Evolutionary conservation across 495 filamentous ascomycete species (phyloP).

Genomic region (Daldinia concentrica): DNA sequence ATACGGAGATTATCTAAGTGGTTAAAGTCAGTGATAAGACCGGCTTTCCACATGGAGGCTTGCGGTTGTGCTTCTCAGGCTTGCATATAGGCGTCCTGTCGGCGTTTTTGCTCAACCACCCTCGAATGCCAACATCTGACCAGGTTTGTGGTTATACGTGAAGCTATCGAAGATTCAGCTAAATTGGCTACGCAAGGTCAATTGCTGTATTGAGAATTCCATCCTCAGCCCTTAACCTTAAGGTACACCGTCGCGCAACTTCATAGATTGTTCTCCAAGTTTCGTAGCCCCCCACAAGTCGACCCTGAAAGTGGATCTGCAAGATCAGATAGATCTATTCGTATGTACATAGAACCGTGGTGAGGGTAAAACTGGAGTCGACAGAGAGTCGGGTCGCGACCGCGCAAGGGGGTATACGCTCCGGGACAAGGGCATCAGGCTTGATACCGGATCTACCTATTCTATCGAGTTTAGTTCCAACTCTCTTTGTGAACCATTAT

Average conservation of each 20-base stretch:
- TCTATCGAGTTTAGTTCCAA: constrained; percentile 16
- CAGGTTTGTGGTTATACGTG: constrained; percentile 29
- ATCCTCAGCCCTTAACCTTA: constrained; percentile 8
- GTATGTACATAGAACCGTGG: constrained; percentile 19
- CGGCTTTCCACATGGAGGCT: constrained; percentile 25
- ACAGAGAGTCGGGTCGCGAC: constrained; percentile 34
- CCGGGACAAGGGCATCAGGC: neutral
- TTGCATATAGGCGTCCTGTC: constrained; percentile 35
- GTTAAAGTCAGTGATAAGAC: constrained; percentile 9
- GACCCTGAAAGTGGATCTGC: constrained; percentile 22
- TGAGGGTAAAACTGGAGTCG: constrained; percentile 37
- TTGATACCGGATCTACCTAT: constrained; percentile 9
- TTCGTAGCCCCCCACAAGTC: constrained; percentile 18
- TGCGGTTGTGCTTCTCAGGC: constrained; percentile 22
- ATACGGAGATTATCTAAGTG: constrained; percentile 12
- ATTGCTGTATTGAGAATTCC: constrained; percentile 16
- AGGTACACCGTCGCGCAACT: constrained; percentile 15
- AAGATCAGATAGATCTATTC: constrained; percentile 30
- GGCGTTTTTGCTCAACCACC: constrained; percentile 13
- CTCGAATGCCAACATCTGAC: constrained; percentile 16
- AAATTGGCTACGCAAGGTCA: constrained; percentile 24
- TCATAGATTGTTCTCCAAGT: constrained; percentile 22
- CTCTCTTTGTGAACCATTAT: constrained; percentile 25
- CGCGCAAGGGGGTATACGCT: constrained; percentile 6
- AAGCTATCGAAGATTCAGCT: constrained; percentile 27